Base-by-base conservation (phyloP, 257 asterid genomes). In the Petunia axillaris region DNA sequence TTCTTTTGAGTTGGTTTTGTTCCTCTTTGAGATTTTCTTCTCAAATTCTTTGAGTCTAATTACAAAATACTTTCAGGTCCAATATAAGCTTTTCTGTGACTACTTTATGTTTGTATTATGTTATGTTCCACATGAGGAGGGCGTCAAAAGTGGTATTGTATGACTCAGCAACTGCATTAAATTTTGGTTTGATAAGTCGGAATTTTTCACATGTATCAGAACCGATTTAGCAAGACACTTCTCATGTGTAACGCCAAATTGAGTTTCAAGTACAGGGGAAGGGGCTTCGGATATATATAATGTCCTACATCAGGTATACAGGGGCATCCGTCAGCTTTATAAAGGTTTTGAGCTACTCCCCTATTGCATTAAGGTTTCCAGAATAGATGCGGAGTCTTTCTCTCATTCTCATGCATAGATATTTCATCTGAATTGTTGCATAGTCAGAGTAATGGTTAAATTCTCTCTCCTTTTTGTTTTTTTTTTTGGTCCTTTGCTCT, bases 1-100 rank as follows among this genome's bases (percentile, higher is more conserved):
- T 67, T 8, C 39, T 67, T 67, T n/a, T n/a, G 75, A 67, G 43
- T 41, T 67, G 39, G 7, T 67, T 67, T 67, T 67, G 71, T 43
- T 43, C 39, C 75, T 67, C 8, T 43, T 10, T 39, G 52, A 66
- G 4, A n/a, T n/a, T 43, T 43, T 43, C 75, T 67, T 67, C 15
- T 15, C 55, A 43, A 43, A 67, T 43, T 41, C 14, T 3, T 43
- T 66, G 54, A 6, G 38, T 41, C 75, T 15, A 43, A 7, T 14
- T 67, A 40, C 15, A 15, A 9, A 66, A 66, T 40, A 66, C 75
- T 66, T 40, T 66, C 55, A 43, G 55, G 39, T 43, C 75, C 54
- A 0, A 4, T 67, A n/a, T 67, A 66, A 66, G 0, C n/a, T 15
- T 65, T 41, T 66, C n/a, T 36, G 54, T 66, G 75, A n/a, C n/a